Base-by-base conservation (phyloP, 257 asterid species). In the Scutellaria baicalensis region DNA sequence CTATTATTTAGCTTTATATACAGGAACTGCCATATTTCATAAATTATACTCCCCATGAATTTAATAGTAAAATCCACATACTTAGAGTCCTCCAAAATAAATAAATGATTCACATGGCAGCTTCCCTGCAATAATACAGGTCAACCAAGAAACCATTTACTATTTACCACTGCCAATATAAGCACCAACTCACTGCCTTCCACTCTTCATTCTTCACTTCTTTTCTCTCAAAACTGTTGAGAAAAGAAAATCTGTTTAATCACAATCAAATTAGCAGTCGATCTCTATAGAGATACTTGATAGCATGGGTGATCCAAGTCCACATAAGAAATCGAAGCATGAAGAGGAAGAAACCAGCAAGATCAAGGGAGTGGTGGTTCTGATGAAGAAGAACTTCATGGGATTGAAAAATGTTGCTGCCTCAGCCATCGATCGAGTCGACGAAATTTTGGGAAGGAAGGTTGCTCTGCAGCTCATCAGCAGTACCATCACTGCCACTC, bases 401-500 rank as follows among this genome's bases (percentile, higher is more conserved):
- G 89, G 81, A 20, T 27, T 85, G 18, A 86, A 64, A 9, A 72
- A 82, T 44, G 18, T 81, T 2, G 68, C 45, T 8, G 87, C 88
- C 8, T 77, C 92, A 0, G 66, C 75, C 12, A 12, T 75, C 70
- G 95, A 89, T 59, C 77, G 83, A 10, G 1, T 82, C 5, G 86
- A 82, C 51, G 98, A 92, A 44, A 7, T 88, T 6, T 45, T 66
- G 20, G 91, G 95, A 0, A 75, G 71, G 47, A 89, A 79, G 81
- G 92, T 92, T 0, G 77, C 80, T 27, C 54, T 92, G 59, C 85
- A 84, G 72, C 95, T 92, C 71, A 64, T 92, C 47, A 75, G 79
- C 75, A 57, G 31, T 71, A 35, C 64, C 64, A 52, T 79, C 14
- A 56, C 73, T 40, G 50, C 44, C 14, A 57, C 70, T 8, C 81